phyloP scores from a whole-genome alignment of 352 stramenopile genomes.

The Phytophthora vignae region DNA sequence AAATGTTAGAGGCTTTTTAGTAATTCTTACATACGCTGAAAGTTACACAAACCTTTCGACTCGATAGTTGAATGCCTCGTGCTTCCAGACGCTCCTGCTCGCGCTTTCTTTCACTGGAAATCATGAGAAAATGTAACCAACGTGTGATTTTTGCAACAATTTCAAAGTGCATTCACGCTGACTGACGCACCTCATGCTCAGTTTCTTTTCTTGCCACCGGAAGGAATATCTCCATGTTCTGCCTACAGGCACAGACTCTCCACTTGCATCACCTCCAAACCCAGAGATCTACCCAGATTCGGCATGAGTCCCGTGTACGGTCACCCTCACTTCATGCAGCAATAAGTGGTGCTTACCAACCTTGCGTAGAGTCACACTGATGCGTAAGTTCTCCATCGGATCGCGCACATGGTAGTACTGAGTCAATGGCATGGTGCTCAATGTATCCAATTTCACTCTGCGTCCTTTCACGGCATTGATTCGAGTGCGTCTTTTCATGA shows the following conservation, averaged over 20 bases:
- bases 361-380: conserved; percentile 72
- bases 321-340: neutral
- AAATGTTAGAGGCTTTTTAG: neutral
- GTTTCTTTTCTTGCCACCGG: conserved; percentile 64
- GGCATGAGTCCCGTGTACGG: neutral
- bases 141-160: neutral
- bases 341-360: conserved; percentile 26
- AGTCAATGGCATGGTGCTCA: conserved; percentile 43
- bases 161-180: neutral
- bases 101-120: conserved; percentile 21
- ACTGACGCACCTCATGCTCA: conserved; percentile 13
- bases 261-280: conserved; percentile 15
- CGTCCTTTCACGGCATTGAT: conserved; percentile 3
- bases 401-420: conserved; percentile 79
- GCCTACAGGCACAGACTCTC: conserved; percentile 32
- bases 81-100: conserved; percentile 22
- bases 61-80: conserved; percentile 27
- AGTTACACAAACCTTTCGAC: conserved; percentile 3
- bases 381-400: conserved; percentile 72
- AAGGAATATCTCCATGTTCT: conserved; percentile 58
- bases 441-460: neutral
- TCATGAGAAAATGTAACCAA: neutral
- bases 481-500: conserved; percentile 17
- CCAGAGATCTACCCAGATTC: conserved; percentile 28
- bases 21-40: neutral